Percentiles rank a stretch among this genome's conserved stretches.
phyloP scores from a whole-genome alignment of 163 green algal genomes.

The Botryococcus braunii region DNA sequence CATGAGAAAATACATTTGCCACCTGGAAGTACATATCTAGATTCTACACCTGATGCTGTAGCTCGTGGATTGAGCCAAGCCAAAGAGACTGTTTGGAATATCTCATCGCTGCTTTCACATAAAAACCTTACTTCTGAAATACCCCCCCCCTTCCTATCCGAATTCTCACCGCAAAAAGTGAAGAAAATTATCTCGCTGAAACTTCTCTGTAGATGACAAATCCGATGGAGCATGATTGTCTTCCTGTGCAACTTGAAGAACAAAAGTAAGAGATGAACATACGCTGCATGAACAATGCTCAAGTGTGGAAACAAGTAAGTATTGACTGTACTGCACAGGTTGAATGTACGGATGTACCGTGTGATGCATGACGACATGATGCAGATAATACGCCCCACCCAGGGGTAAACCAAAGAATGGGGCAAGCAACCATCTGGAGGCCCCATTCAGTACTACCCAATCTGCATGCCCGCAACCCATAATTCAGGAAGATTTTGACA shows the following conservation, averaged over 20 bases:
- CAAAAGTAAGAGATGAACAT: not conserved
- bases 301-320: not conserved
- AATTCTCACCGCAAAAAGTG: slow-evolving; percentile 57
- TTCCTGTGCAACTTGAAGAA: slow-evolving; percentile 26
- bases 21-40: slow-evolving; percentile 1
- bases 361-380: slow-evolving; percentile 89
- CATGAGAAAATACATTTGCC: not conserved
- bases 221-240: slow-evolving; percentile 62
- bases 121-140: not conserved
- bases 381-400: slow-evolving; percentile 63
- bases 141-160: not conserved
- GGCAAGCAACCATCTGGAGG: slow-evolving; percentile 43
- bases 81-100: not conserved
- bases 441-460: slow-evolving; percentile 29
- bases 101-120: not conserved
- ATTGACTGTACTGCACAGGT: not conserved
- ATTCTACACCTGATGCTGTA: too few species aligned
- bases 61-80: not conserved
- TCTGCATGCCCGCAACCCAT: slow-evolving; percentile 12
- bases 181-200: slow-evolving; percentile 59
- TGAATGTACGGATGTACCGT: slow-evolving; percentile 28
- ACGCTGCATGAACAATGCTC: not conserved
- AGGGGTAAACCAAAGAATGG: slow-evolving; percentile 69
- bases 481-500: not conserved
- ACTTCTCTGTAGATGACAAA: slow-evolving; percentile 73